phyloP scores from a whole-genome alignment of 169 alveolate genomes.

The Babesia divergens region DNA sequence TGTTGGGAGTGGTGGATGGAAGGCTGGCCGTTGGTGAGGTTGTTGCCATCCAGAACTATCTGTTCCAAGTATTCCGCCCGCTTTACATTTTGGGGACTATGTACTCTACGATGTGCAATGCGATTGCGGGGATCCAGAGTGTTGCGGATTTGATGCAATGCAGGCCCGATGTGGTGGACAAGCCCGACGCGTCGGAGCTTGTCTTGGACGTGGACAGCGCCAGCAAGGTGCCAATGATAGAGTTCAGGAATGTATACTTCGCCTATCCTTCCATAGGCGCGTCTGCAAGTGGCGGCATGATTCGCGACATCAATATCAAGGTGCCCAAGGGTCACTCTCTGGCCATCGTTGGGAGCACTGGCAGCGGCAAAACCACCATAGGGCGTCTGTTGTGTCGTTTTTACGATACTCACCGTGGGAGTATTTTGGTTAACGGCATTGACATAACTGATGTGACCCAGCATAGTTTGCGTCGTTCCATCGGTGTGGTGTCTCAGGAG shows the following conservation, averaged over 20 bases:
- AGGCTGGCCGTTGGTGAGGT: conserved; percentile 26
- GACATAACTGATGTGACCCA: conserved; percentile 53
- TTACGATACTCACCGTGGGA: conserved; percentile 69
- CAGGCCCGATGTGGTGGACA: conserved; percentile 14
- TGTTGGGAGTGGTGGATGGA: conserved; percentile 1
- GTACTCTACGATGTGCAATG: conserved; percentile 63
- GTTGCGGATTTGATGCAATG: conserved; percentile 35
- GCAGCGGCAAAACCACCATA: conserved; percentile 77
- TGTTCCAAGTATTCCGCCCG: conserved; percentile 68
- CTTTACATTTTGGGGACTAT: conserved; percentile 70
- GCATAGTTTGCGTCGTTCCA: conserved; percentile 54
- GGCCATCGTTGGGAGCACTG: conserved; percentile 77
- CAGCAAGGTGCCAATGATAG: conserved; percentile 27
- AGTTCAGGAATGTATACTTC: conserved; percentile 48
- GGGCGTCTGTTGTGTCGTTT: conserved; percentile 68
- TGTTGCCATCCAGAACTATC: conserved; percentile 56
- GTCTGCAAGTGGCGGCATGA: background rate
- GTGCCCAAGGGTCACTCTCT: conserved; percentile 59
- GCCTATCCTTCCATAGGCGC: background rate
- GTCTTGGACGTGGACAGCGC: background rate
- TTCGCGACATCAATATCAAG: conserved; percentile 38
- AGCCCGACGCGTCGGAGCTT: background rate
- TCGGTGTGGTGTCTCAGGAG: conserved; percentile 87
- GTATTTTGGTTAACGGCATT: conserved; percentile 66
- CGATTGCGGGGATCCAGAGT: conserved; percentile 45